Conservation (phyloP, 139 green algal genomes). For the Chlamydomonas sp. region DNA sequence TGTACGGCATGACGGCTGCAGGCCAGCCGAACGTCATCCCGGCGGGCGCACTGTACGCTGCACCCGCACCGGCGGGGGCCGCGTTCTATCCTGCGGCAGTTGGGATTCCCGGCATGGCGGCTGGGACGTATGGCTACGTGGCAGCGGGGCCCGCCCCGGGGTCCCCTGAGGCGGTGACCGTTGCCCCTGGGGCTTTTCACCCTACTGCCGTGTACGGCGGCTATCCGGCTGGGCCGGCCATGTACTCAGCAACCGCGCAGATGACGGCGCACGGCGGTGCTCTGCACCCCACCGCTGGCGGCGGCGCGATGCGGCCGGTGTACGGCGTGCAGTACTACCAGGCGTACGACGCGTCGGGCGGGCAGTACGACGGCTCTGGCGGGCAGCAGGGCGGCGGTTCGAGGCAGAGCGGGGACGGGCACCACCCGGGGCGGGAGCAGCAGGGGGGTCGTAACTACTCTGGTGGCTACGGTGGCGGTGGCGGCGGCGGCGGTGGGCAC, state of each 20-base stretch:
- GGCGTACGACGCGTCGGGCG: neutral
- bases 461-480: too few relatives aligned
- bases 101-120: constrained; percentile 5
- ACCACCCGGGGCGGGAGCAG: too few relatives aligned
- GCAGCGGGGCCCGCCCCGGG: neutral
- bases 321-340: constrained; percentile 23
- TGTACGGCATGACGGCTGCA: constrained; percentile 12
- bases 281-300: neutral
- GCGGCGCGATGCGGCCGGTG: constrained; percentile 13
- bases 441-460: too few relatives aligned
- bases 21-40: neutral
- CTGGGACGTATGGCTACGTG: constrained; percentile 14
- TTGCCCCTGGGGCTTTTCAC: neutral
- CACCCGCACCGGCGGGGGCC: neutral
- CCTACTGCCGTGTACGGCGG: constrained; percentile 18
- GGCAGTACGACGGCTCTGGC: neutral
- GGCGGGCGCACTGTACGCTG: constrained; percentile 25
- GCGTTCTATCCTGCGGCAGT: constrained; percentile 23
- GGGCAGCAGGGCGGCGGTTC: neutral
- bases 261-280: neutral
- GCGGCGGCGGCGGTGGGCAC: too few relatives aligned
- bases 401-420: neutral
- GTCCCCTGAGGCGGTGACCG: neutral
- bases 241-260: constrained; percentile 4
- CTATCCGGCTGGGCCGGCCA: constrained; percentile 10